A percentile compares a stretch with the other conserved stretches of the same genome.
Conservation (phyloP, 768 basidiomycete genomes). For the Suillus clintonianus region DNA sequence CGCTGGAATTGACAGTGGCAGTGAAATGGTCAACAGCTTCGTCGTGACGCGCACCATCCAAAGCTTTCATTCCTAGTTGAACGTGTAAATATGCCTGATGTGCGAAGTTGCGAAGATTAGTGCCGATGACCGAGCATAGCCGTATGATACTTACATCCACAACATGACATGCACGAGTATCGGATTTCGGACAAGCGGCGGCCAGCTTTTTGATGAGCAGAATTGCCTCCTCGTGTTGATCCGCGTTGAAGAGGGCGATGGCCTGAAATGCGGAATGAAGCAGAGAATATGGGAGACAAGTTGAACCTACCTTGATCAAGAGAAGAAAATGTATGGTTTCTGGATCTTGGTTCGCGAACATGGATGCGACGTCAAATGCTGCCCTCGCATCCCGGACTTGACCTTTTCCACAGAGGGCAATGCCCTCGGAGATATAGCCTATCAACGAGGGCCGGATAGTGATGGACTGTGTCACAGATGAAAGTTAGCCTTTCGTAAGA, state of each 20-base stretch:
- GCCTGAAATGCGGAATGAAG: neutral
- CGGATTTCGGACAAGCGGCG: neutral
- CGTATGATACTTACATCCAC: neutral
- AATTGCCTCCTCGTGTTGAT: neutral
- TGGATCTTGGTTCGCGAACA: neutral
- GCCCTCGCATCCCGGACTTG: neutral
- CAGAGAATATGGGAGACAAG: neutral
- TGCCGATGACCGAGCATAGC: neutral
- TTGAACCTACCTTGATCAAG: neutral
- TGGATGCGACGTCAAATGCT: neutral
- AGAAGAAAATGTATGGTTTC: neutral
- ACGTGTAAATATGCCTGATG: neutral
- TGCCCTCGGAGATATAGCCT: neutral
- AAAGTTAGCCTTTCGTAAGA: neutral
- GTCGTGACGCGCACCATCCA: neutral
- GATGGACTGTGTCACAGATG: neutral
- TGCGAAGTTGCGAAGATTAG: neutral
- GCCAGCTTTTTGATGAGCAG: neutral
- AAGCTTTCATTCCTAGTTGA: neutral
- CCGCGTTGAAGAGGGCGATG: neutral
- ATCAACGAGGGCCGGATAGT: neutral
- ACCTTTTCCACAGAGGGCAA: neutral
- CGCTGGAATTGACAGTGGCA: no score
- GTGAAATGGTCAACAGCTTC: no score
- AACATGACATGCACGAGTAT: neutral